phyloP scores from a whole-genome alignment of 805 yeast species.

The Starmerella vitae region DNA sequence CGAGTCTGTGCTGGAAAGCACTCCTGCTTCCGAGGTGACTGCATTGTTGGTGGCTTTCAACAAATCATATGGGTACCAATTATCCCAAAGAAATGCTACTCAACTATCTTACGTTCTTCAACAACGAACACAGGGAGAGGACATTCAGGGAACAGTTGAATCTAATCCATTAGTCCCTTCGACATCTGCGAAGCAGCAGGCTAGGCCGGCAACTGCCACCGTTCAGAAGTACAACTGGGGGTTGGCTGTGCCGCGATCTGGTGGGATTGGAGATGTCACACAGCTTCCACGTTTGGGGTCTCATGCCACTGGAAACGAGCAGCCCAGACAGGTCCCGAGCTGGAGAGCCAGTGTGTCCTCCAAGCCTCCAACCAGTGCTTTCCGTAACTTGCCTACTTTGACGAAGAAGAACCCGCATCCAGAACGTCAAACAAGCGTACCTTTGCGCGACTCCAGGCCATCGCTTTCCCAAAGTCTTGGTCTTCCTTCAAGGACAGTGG shows the following conservation, averaged over 20 bases:
- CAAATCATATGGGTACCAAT: slow-evolving; percentile 4
- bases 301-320: neutral
- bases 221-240: slow-evolving; percentile 12
- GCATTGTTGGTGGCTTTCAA: slow-evolving; percentile 14
- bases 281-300: slow-evolving; percentile 16
- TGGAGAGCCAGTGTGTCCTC: neutral
- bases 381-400: slow-evolving; percentile 4
- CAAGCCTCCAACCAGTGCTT: neutral
- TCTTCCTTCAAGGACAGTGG: no score
- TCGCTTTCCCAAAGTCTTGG: no score
- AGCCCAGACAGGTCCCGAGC: neutral
- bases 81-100: neutral
- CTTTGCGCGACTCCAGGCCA: neutral
- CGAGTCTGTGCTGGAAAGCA: slow-evolving; percentile 12
- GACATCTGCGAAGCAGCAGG: neutral
- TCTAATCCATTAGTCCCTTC: neutral
- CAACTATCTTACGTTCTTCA: slow-evolving; percentile 4
- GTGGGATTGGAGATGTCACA: slow-evolving; percentile 5
- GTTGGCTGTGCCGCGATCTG: neutral
- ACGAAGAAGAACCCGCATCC: neutral
- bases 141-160: neutral
- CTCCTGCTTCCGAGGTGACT: slow-evolving; percentile 15
- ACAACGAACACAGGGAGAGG: slow-evolving; percentile 8
- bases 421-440: neutral
- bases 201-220: slow-evolving; percentile 4